Conservation (phyloP, 805 yeast genomes). For the Saccharomycopsis guyanensis region DNA sequence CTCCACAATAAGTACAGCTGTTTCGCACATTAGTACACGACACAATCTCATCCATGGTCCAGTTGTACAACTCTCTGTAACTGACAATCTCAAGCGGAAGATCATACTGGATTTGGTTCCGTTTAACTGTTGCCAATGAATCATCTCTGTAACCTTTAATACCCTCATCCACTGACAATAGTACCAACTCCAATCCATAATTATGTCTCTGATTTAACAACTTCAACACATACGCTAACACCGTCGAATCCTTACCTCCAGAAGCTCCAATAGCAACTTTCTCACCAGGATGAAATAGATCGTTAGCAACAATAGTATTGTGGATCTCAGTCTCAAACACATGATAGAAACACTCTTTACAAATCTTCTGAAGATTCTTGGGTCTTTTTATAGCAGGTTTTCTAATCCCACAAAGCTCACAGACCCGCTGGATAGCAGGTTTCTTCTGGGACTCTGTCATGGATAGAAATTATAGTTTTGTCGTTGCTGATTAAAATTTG, state of each 20-base stretch:
- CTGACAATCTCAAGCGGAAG: constrained; percentile 76
- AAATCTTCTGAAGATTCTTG: constrained; percentile 79
- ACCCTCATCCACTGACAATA: constrained; percentile 92
- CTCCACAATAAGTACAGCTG: constrained; percentile 98
- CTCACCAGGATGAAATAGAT: constrained; percentile 74
- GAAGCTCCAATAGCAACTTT: constrained; percentile 95
- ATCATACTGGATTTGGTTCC: constrained; percentile 81
- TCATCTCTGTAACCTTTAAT: constrained; percentile 96
- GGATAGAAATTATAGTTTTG: no score
- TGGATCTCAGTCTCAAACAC: constrained; percentile 96
- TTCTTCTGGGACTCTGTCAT: background rate
- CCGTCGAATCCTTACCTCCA: constrained; percentile 98
- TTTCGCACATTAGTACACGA: constrained; percentile 88
- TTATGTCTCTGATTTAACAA: constrained; percentile 80
- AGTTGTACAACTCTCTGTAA: constrained; percentile 81
- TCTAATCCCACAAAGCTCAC: constrained; percentile 77
- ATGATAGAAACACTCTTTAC: constrained; percentile 82
- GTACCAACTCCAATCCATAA: constrained; percentile 78
- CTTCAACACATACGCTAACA: constrained; percentile 80
- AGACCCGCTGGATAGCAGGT: constrained; percentile 27
- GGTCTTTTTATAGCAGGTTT: constrained; percentile 90
- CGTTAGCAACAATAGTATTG: constrained; percentile 66
- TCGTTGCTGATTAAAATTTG: no score
- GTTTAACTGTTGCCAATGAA: constrained; percentile 90
- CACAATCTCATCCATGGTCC: constrained; percentile 99